Conservation (phyloP, 768 basidiomycete species). For the Sporobolomyces phaffii region DNA sequence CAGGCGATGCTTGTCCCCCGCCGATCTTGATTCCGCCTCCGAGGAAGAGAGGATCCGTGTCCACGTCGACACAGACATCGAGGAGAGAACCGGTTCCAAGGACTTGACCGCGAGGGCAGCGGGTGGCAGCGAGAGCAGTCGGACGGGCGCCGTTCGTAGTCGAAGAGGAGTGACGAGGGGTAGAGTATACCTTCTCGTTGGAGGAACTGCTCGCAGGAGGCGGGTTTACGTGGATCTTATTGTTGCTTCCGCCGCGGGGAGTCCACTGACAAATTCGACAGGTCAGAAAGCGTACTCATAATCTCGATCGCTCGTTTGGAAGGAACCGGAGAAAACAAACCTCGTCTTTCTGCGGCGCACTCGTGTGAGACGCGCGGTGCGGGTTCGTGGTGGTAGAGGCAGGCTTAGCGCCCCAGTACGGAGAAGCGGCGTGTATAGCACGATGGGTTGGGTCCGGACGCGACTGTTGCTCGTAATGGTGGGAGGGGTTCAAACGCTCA, state of each 20-base stretch:
- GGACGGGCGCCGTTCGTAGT: no score
- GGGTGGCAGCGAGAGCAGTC: background rate
- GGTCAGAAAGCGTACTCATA: no score
- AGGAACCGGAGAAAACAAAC: background rate
- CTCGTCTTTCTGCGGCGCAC: constrained; percentile 7
- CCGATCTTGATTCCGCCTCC: background rate
- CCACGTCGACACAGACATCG: constrained; percentile 18
- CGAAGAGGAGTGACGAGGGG: no score
- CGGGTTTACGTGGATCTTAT: no score
- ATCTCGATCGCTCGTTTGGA: background rate
- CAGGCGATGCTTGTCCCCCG: background rate
- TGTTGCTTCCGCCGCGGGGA: background rate
- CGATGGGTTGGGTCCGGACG: background rate
- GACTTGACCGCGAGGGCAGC: constrained; percentile 10
- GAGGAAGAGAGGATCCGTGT: constrained; percentile 1
- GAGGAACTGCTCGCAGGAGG: no score
- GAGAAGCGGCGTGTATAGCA: background rate
- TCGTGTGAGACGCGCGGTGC: constrained; percentile 4
- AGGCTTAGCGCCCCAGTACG: background rate
- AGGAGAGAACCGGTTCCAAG: background rate
- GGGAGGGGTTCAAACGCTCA: no score
- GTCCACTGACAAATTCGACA: no score
- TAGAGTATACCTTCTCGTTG: no score
- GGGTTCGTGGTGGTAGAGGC: background rate
- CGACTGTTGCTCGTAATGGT: background rate